phyloP scores from a whole-genome alignment of 768 basidiomycete species.

The Russula emetica region DNA sequence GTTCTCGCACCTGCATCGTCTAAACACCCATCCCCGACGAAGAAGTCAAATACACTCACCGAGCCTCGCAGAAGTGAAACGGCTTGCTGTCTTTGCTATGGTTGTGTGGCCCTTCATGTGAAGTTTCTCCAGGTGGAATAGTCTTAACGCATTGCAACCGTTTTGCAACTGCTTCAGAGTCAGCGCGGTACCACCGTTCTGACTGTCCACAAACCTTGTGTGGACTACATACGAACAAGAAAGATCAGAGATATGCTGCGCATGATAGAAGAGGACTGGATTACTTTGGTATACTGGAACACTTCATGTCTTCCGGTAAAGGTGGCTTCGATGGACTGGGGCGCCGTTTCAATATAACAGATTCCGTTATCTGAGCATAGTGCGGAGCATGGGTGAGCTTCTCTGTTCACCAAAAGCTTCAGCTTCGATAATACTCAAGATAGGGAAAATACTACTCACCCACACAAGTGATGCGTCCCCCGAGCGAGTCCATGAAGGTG shows the following conservation, averaged over 20 bases:
- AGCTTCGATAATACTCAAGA: background rate
- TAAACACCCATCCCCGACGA: background rate
- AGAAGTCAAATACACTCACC: conserved; percentile 31
- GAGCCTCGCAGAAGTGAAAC: conserved; percentile 53
- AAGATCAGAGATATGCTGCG: background rate
- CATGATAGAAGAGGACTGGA: background rate
- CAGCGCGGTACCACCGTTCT: background rate
- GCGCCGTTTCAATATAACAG: conserved; percentile 56
- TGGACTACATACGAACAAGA: conserved; percentile 40
- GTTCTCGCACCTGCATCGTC: conserved; percentile 43
- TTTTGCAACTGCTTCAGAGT: conserved; percentile 40
- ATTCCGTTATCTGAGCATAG: conserved; percentile 47
- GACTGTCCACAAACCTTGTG: conserved; percentile 42
- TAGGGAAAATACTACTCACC: conserved; percentile 38
- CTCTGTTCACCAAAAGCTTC: conserved; percentile 34
- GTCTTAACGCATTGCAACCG: conserved; percentile 46
- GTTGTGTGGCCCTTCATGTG: conserved; percentile 45
- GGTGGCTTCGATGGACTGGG: conserved; percentile 57
- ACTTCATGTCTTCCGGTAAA: conserved; percentile 57
- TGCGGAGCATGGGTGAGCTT: conserved; percentile 46
- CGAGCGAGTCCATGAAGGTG: conserved; percentile 51
- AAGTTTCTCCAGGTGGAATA: conserved; percentile 42
- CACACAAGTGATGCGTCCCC: conserved; percentile 49
- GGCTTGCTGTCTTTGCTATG: conserved; percentile 43
- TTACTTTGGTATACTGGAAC: conserved; percentile 62